Percentiles rank a stretch among this genome's conserved stretches.
Conservation (phyloP, 495 filamentous ascomycete genomes). For the Bathelium albidoporum region DNA sequence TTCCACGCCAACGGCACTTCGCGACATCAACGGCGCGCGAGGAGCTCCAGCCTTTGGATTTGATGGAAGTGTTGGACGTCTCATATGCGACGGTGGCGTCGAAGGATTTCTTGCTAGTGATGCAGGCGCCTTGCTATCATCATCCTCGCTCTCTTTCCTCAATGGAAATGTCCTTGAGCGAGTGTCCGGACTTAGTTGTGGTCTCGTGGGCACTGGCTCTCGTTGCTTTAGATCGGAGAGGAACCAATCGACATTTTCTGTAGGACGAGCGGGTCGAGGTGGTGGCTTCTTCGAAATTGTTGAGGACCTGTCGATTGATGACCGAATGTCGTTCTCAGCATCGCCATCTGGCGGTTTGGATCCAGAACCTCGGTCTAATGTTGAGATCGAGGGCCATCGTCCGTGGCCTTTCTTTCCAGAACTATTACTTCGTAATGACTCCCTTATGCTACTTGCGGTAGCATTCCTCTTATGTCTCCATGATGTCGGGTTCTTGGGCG, state of each 20-base stretch:
- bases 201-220: slow-evolving; percentile 4
- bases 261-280: slow-evolving; percentile 13
- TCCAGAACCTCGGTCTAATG: neutral
- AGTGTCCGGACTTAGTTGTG: slow-evolving; percentile 11
- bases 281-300: slow-evolving; percentile 10
- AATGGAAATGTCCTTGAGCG: slow-evolving; percentile 23
- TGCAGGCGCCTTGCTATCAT: slow-evolving; percentile 2
- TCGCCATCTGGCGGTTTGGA: slow-evolving; percentile 11
- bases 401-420: slow-evolving; percentile 7
- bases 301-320: slow-evolving; percentile 1
- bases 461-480: slow-evolving; percentile 27
- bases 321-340: neutral
- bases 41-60: neutral
- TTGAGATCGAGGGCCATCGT: neutral
- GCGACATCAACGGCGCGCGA: neutral
- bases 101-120: slow-evolving; percentile 14
- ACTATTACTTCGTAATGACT: slow-evolving; percentile 21
- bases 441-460: slow-evolving; percentile 12
- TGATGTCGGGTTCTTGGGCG: slow-evolving; percentile 30
- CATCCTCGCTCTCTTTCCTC: slow-evolving; percentile 20
- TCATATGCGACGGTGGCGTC: slow-evolving; percentile 10
- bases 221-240: slow-evolving; percentile 22
- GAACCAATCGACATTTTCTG: slow-evolving; percentile 26
- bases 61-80: slow-evolving; percentile 12
- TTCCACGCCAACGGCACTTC: neutral